These are phyloP conservation scores for Penicillium goetzii DNA, from an alignment of 495 filamentous ascomycete genomes.

Conservation along the genomic window DNA sequence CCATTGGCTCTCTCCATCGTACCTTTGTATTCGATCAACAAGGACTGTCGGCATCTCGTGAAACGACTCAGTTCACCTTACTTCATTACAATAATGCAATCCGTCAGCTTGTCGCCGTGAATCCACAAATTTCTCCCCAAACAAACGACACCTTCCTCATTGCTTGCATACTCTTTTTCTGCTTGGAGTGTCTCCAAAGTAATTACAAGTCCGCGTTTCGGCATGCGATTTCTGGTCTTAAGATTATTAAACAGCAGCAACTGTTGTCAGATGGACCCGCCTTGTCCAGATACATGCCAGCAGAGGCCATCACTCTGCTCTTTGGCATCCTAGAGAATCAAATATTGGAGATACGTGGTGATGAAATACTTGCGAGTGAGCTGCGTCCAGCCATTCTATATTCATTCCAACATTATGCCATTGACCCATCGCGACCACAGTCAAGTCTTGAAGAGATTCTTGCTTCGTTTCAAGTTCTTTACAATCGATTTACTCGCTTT, in stretches of 20 bases:
- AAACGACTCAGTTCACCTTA: conserved; percentile 41
- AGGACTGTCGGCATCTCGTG: background rate
- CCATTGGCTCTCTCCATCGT: conserved; percentile 65
- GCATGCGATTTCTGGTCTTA: conserved; percentile 51
- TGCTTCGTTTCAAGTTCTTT: conserved; percentile 15
- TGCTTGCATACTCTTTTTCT: conserved; percentile 60
- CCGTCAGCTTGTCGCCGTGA: conserved; percentile 23
- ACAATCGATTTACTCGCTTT: conserved; percentile 18
- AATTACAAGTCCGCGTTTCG: conserved; percentile 44
- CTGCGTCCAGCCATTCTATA: conserved; percentile 10
- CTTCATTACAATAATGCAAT: conserved; percentile 61
- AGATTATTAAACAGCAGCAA: conserved; percentile 28
- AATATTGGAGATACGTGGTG: conserved; percentile 22
- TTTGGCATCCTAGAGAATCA: conserved; percentile 26
- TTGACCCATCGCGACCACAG: background rate
- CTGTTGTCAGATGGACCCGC: background rate
- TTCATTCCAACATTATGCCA: background rate
- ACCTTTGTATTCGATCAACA: conserved; percentile 47
- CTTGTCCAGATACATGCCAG: conserved; percentile 16
- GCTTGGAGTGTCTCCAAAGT: conserved; percentile 59
- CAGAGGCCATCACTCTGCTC: conserved; percentile 12
- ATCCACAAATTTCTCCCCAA: conserved; percentile 8
- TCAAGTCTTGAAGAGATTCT: conserved; percentile 7
- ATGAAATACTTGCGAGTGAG: conserved; percentile 8
- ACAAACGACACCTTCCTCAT: conserved; percentile 48